Evolutionary conservation across 2,329 filamentous ascomycete species (phyloP), one percentile per base, ranked within the genome.

Genomic region (Didymosphaeria variabile): DNA sequence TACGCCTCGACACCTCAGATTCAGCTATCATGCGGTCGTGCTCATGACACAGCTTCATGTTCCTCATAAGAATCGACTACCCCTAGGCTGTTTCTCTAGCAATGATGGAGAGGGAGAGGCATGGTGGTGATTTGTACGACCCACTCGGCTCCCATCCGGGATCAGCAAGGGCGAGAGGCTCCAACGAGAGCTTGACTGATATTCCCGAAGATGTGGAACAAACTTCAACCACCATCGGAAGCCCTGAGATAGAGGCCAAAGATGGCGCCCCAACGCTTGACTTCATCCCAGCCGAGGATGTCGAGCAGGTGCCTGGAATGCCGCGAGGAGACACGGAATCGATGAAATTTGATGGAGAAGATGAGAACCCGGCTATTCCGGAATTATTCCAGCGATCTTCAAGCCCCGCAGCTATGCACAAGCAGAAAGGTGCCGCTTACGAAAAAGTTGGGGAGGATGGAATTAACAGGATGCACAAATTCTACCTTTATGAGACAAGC

Each of bases 401-500:
- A n/a, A 80, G 79, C 57, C 79, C 79, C 8, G 68, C 76, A 12
- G 69, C 70, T 31, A 72, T 77, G 57, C 77, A 79, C 51, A 74
- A 78, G 52, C 71, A 71, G 58, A 80, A 76, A 56, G 73, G 70
- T 29, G 73, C 77, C n/a, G 72, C 71, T 12, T 80, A 79, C 55
- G 73, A 77, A 42, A 81, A 79, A 60, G 78, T 80, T 54, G 79
- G 79, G 3, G 80, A 81, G 54, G 77, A 77, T 44, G 79, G 79
- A 3, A 74, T 81, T 44, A 78, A 79, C 64, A 75, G 78, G 54
- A 97, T 99, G 93, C 93, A 97, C 82, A 96, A 95, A 73, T 98
- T 97, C 79, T 95, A 92, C n/a, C 82, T 99, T 23, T 98, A 99
- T 79, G 95, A 99, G 81, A 99, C 95, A 3, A 91, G 92, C 13